Evolutionary conservation across 2,329 filamentous ascomycete genomes (phyloP), one percentile per base, ranked within the genome.

Genomic region (Nigrospora osmanthi): DNA sequence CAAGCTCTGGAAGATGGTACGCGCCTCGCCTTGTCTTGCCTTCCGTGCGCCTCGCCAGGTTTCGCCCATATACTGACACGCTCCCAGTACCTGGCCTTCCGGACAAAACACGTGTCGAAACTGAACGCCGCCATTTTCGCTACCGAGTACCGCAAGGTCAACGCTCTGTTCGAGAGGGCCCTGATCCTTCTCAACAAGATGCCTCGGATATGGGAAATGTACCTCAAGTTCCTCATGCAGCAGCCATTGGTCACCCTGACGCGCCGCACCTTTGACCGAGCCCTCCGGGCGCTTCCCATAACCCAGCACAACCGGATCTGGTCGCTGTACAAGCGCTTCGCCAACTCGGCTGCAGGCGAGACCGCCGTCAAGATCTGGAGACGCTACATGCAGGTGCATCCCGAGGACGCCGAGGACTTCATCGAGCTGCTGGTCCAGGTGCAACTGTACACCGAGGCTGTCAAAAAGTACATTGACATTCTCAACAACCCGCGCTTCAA

Each of bases 161-260:
- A 98, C 63, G 78, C 87, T 44, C 80, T 97, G 35, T 98, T 95
- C 62, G 93, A 98, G 69, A 80, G 88, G 55, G 90, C 93, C 4
- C 71, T 98, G 42, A 87, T 96, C 47, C 75, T 98, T 35, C 78
- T 98, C 50, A 96, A 98, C 70, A 98, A 98, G 70, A 98, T 98
- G 93, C 93, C 94, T 19, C 80, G 82, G 54, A 93, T 98, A 61
- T 98, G 93, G 94, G 90, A 96, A 63, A 88, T 97, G 82, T 98
- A 96, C 63, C 81, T 98, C 50, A 78, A 78, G 40, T 97, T 98
- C 60, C 73, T 98, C 47, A 81, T 91, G 61, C 81, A 87, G 58
- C 93, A 98, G 63, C 93, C 93, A n/a, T 72, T 94, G 44, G 82
- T 98, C 49, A 96, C 91, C 9, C 75, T 82, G 46, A 94, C 89